Base-by-base conservation (phyloP, 495 filamentous ascomycete species). In the Penicillium waksmanii region DNA sequence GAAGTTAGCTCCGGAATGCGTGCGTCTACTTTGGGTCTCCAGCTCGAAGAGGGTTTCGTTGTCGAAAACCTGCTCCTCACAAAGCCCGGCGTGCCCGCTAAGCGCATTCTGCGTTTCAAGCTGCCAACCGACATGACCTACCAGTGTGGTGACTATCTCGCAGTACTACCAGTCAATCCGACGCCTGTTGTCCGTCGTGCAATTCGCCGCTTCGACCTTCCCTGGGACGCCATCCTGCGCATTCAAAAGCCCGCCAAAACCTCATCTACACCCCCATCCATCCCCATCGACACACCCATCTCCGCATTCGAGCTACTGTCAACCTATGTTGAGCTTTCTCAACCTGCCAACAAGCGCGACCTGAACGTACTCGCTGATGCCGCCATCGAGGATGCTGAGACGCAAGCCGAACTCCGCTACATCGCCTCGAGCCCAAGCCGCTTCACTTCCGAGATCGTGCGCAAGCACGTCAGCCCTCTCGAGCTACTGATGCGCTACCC, bases 61-160 rank as follows among this genome's bases (percentile, higher is more conserved):
- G 55, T 88, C 0, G 79, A 81, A 2, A 83, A 82, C 38, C 69
- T 73, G 38, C 66, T 79, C 1, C 75, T 92, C 15, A 87, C 87
- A 1, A 71, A 79, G 0, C 73, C 80, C 0, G 83, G 76, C 0
- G 81, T 80, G 13, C 79, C 85, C 0, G 70, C 76, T 31, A 91
- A 91, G 75, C 81, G 82, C 34, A 82, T 90, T 64, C 70, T 93
- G 27, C 83, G 85, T 55, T 80, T 93, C 55, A 76, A 83, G 49
- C 73, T 93, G 0, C 89, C 89, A 0, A 77, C 73, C 6, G 88
- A 83, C 34, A 84, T 87, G 77, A 78, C 79, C 5, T 93, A 93
- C 68, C 77, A 79, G 40, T 82, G 86, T 17, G 90, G 90, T 42
- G 90, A 94, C 63, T 92, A 94, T 65, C 81, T 94, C 1, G 87